phyloP scores from a whole-genome alignment of 1,139 yeast genomes.

The Yamadazyma membranifaciens region DNA sequence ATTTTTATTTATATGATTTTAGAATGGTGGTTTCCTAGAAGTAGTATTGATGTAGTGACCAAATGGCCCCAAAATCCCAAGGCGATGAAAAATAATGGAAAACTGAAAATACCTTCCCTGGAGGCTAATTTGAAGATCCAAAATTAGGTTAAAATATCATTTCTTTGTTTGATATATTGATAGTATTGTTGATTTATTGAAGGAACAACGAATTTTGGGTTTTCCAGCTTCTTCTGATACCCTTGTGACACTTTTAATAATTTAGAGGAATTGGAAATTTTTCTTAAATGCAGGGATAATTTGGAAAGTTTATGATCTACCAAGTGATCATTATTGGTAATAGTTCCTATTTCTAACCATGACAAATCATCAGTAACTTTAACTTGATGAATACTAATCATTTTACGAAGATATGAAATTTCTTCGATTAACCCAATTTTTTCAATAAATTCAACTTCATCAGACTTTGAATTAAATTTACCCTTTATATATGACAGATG shows the following conservation, averaged over 20 bases:
- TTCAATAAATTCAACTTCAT: constrained; percentile 33
- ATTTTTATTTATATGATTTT: constrained; percentile 59
- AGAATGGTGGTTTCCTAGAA: constrained; percentile 70
- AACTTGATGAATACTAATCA: constrained; percentile 12
- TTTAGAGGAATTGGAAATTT: constrained; percentile 14
- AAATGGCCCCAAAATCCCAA: constrained; percentile 63
- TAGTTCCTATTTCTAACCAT: constrained; percentile 20
- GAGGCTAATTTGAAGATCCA: background rate
- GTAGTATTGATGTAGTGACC: constrained; percentile 63
- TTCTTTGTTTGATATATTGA: constrained; percentile 11
- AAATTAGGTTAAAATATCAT: constrained; percentile 1
- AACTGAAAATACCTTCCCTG: background rate
- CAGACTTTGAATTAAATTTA: constrained; percentile 12
- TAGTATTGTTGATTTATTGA: constrained; percentile 11
- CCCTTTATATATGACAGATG: constrained; percentile 15
- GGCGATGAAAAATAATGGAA: background rate
- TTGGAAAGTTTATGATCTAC: constrained; percentile 7
- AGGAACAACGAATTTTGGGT: constrained; percentile 17
- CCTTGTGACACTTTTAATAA: constrained; percentile 11
- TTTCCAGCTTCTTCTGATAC: constrained; percentile 16
- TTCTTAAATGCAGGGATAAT: constrained; percentile 16
- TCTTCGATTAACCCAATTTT: constrained; percentile 36
- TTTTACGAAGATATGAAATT: constrained; percentile 30
- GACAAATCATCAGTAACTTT: constrained; percentile 8
- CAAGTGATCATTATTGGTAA: constrained; percentile 4